Conservation (phyloP, 768 basidiomycete species). For the Naganishia randhawae region DNA sequence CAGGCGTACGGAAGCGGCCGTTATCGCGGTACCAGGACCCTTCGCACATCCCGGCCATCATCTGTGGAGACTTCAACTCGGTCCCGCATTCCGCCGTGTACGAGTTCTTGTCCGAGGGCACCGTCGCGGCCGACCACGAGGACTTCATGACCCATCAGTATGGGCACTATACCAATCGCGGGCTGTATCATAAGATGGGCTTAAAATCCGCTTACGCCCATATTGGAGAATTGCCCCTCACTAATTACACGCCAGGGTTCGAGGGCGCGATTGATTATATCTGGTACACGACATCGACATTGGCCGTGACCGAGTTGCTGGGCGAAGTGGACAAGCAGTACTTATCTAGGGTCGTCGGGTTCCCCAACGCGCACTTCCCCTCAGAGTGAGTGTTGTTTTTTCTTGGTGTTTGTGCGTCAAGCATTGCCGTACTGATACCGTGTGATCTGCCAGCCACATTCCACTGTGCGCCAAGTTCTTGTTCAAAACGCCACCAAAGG, state of each 20-base stretch:
- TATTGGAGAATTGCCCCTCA: constrained; percentile 64
- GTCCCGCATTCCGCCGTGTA: constrained; percentile 80
- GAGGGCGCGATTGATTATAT: constrained; percentile 86
- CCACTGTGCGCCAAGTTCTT: constrained; percentile 71
- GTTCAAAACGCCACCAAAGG: constrained; percentile 56
- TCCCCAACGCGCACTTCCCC: constrained; percentile 94
- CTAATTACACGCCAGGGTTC: constrained; percentile 86
- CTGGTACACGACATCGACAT: constrained; percentile 74
- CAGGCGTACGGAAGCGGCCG: constrained; percentile 29
- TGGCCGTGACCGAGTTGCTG: constrained; percentile 76
- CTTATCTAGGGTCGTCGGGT: constrained; percentile 85
- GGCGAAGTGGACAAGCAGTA: constrained; percentile 81
- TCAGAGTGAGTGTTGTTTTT: constrained; percentile 73
- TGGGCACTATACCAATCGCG: constrained; percentile 78
- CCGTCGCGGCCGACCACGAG: constrained; percentile 64
- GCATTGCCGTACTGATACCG: constrained; percentile 7
- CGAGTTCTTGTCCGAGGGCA: constrained; percentile 77
- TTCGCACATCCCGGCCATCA: constrained; percentile 79
- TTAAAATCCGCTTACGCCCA: constrained; percentile 79
- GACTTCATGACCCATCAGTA: constrained; percentile 92
- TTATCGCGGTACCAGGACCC: constrained; percentile 72
- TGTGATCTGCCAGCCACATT: constrained; percentile 60
- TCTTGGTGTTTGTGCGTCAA: not conserved
- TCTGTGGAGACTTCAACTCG: constrained; percentile 97
- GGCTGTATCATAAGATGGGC: constrained; percentile 70